phyloP scores from a whole-genome alignment of 1,139 yeast genomes.

The Lodderomyces metapsilosis region DNA sequence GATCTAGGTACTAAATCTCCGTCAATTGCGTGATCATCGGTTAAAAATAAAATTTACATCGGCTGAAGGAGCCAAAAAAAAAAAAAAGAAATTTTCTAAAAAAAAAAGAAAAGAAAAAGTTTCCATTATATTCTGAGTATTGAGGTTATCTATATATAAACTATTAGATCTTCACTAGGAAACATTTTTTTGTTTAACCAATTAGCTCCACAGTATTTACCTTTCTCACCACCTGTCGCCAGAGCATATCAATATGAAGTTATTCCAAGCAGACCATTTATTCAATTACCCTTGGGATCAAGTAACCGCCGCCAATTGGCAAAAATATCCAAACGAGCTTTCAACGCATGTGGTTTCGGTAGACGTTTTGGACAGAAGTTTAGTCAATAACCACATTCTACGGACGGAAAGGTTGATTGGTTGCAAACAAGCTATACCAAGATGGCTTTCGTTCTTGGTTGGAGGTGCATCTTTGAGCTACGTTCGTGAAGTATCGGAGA shows the following conservation, averaged over 20 bases:
- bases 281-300: slow-evolving; percentile 91
- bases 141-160: neutral
- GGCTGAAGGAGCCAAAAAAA: too few species aligned
- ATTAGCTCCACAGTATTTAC: too few species aligned
- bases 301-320: slow-evolving; percentile 96
- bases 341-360: slow-evolving; percentile 95
- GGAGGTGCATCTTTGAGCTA: slow-evolving; percentile 76
- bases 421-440: slow-evolving; percentile 83
- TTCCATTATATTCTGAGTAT: slow-evolving; percentile 1
- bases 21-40: too few species aligned
- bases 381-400: slow-evolving; percentile 55
- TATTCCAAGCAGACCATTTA: slow-evolving; percentile 65
- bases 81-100: slow-evolving; percentile 3
- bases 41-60: neutral
- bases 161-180: too few species aligned
- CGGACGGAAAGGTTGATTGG: slow-evolving; percentile 87
- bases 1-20: too few species aligned
- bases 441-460: slow-evolving; percentile 71
- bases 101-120: neutral
- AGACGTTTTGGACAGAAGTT: slow-evolving; percentile 74
- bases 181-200: too few species aligned
- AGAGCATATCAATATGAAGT: slow-evolving; percentile 54
- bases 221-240: too few species aligned
- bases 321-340: slow-evolving; percentile 88
- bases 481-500: slow-evolving; percentile 87